phyloP scores from a whole-genome alignment of 768 basidiomycete genomes.

The Sistotremastrum niveocremeum region DNA sequence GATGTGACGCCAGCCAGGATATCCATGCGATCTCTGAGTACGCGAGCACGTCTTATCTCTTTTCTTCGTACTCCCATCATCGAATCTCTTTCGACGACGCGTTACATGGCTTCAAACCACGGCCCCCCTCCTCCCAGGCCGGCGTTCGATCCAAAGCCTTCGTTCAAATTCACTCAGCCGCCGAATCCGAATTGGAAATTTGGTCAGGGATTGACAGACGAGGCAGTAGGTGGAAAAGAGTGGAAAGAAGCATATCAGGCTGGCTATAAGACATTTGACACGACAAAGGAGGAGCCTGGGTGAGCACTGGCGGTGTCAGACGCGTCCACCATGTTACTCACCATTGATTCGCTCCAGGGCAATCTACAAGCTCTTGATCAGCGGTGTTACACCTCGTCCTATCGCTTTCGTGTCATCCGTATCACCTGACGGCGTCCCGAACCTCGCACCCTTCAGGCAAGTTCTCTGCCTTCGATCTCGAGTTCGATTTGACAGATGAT shows the following conservation, averaged over 20 bases:
- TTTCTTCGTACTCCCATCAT: too few relatives aligned
- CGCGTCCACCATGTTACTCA: conserved; percentile 8
- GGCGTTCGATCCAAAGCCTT: background rate
- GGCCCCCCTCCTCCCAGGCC: too few relatives aligned
- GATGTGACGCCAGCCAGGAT: too few relatives aligned
- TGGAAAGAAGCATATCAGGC: conserved; percentile 21
- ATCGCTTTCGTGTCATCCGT: conserved; percentile 54
- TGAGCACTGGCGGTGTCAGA: conserved; percentile 7
- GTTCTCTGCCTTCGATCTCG: conserved; percentile 2
- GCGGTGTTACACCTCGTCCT: conserved; percentile 50
- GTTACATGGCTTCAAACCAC: too few relatives aligned
- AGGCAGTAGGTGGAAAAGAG: conserved; percentile 7
- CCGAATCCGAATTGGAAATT: conserved; percentile 31
- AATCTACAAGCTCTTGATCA: conserved; percentile 39
- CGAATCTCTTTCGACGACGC: too few relatives aligned
- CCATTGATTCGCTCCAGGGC: conserved; percentile 12
- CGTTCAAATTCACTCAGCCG: conserved; percentile 22
- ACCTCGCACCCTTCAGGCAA: conserved; percentile 58
- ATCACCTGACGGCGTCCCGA: conserved; percentile 34
- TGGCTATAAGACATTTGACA: conserved; percentile 29
- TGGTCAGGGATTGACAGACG: conserved; percentile 23
- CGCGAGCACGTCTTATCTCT: too few relatives aligned
- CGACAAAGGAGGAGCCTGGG: conserved; percentile 21
- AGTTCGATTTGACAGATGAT: conserved; percentile 19
- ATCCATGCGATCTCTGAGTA: too few relatives aligned